Percentiles rank a stretch among this genome's conserved stretches.
phyloP scores from a whole-genome alignment of 495 filamentous ascomycete species.

The Penicillium longicatenatum region DNA sequence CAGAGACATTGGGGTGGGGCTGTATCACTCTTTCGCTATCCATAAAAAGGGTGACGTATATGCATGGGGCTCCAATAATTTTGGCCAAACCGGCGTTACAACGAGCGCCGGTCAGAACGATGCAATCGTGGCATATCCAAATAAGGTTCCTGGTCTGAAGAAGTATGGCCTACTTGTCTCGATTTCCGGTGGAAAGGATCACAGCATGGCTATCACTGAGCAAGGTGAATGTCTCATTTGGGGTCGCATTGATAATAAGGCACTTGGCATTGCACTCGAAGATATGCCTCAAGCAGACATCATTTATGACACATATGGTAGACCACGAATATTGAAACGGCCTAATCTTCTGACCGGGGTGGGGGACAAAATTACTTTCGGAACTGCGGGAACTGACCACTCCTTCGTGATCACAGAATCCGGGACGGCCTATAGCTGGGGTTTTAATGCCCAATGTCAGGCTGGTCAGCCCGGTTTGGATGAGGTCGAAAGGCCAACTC shows the following conservation, averaged over 20 bases:
- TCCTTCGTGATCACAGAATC: conserved; percentile 10
- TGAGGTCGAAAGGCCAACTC: conserved; percentile 5
- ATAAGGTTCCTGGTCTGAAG: neutral
- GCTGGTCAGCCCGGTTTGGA: conserved; percentile 7
- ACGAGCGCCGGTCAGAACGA: conserved; percentile 2
- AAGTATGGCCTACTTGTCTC: neutral
- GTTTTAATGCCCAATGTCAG: conserved; percentile 8
- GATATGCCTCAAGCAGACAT: conserved; percentile 1
- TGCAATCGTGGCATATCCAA: conserved; percentile 3
- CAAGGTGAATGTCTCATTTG: neutral
- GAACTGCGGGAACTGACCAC: conserved; percentile 7
- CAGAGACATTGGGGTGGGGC: conserved; percentile 1
- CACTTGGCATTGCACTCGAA: conserved; percentile 2
- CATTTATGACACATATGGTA: conserved; percentile 1
- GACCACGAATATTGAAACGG: conserved; percentile 5
- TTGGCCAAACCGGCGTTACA: conserved; percentile 3
- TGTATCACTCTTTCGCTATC: conserved; percentile 10
- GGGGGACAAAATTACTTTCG: neutral
- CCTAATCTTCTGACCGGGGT: neutral
- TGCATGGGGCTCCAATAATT: conserved; percentile 9
- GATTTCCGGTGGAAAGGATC: conserved; percentile 5
- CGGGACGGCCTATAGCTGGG: conserved; percentile 8
- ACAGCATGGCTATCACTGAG: conserved; percentile 11
- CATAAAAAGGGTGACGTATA: neutral
- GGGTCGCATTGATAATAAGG: conserved; percentile 11